Conservation (phyloP, 441 rosid genomes). For the Croton setiger region DNA sequence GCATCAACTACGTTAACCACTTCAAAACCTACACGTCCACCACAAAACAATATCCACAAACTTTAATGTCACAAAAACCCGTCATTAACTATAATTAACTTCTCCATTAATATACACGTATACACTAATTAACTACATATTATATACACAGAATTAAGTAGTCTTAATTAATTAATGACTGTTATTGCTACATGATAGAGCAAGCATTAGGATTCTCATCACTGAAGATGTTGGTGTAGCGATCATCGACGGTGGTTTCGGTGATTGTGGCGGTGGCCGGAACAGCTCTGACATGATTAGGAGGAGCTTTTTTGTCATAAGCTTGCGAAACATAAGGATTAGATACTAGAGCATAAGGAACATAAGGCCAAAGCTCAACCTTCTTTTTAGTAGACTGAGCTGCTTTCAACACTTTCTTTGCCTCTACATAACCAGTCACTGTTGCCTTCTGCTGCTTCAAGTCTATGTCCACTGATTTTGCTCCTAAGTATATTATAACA, state of each 20-base stretch:
- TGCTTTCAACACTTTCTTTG: constrained; percentile 58
- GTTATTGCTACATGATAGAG: constrained; percentile 56
- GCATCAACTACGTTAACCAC: neutral
- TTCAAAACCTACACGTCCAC: neutral
- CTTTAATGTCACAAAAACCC: neutral
- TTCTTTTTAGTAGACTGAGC: constrained; percentile 81
- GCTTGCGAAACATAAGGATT: constrained; percentile 79
- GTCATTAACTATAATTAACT: neutral
- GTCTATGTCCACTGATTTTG: constrained; percentile 69
- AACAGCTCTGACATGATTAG: constrained; percentile 61
- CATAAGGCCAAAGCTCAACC: constrained; percentile 93
- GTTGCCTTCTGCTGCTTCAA: constrained; percentile 76
- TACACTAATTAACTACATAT: neutral
- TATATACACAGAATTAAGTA: neutral
- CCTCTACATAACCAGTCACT: constrained; percentile 61
- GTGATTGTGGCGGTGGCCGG: constrained; percentile 43
- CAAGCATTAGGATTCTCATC: constrained; percentile 86
- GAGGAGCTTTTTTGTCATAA: constrained; percentile 89
- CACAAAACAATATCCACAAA: neutral
- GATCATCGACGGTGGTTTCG: constrained; percentile 59
- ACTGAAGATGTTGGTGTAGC: constrained; percentile 64
- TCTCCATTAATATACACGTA: neutral
- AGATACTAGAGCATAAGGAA: constrained; percentile 59
- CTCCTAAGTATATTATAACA: constrained; percentile 35
- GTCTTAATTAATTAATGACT: neutral